Evolutionary conservation across 2,329 filamentous ascomycete species (phyloP), one percentile per base, ranked within the genome.

Genomic region (Dryadomyces quercivorus): DNA sequence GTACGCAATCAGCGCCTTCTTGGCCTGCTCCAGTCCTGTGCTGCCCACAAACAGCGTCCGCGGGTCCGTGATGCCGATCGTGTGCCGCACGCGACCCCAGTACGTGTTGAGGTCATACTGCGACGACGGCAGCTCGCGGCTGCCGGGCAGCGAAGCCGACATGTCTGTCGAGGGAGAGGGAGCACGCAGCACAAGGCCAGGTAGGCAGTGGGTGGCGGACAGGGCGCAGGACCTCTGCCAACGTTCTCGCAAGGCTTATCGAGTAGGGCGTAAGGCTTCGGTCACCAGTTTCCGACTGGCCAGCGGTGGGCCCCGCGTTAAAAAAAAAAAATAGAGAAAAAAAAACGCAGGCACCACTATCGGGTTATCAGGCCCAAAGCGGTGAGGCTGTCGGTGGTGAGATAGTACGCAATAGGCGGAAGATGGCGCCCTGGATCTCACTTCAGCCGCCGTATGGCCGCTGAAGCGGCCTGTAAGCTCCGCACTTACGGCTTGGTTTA

Each of bases 21-120:
- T 97, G 56, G 93, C 90, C 73, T 86, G 74, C 64, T 96, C 89
- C 60, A 98, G 82, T 46, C 89, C 87, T 21, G 81, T 70, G 38
- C 76, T 75, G 51, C 89, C 87, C 51, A 89, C 87, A 62, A 98
- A 79, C 16, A 98, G 77, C 46, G 89, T 98, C 66, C 93, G 38
- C 31, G 93, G 93, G 75, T 98, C 93, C 67, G 91, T 86, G 63
- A 98, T 83, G 63, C 91, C 84, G 58, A 88, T 85, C 18, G 90
- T 84, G 74, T 98, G 92, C 72, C 80, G 82, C 65, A 97, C 93
- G 56, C 93, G 84, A 60, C 93, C 93, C 88, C 88, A 93, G 73
- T 98, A 98, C 49, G 91, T 96, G 66, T 72, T 81, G 64, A 98
- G 77, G 67, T 98, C 88, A 79, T 94, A 92, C 70, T 90, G 89